Conservation (phyloP, 2,329 filamentous ascomycete species). For the Cercospora janseana region DNA sequence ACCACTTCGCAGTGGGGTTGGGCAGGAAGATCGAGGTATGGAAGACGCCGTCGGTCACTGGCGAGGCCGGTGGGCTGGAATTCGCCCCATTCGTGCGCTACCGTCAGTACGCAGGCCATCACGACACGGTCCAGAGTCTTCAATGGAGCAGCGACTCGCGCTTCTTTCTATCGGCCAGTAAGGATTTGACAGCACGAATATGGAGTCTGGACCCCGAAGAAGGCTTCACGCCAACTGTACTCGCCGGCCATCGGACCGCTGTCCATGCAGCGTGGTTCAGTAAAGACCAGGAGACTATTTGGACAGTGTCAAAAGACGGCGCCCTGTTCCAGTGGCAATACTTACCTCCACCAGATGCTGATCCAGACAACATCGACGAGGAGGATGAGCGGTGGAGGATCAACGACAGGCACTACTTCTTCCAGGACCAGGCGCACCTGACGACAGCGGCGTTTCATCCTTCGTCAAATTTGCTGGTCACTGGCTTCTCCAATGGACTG, state of each 20-base stretch:
- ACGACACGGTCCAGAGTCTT: slow-evolving; percentile 79
- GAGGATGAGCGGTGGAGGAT: slow-evolving; percentile 84
- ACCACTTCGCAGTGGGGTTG: slow-evolving; percentile 84
- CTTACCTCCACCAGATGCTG: slow-evolving; percentile 54
- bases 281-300: slow-evolving; percentile 89
- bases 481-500: slow-evolving; percentile 89
- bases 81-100: slow-evolving; percentile 93
- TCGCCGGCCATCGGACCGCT: slow-evolving; percentile 86
- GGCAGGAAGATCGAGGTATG: slow-evolving; percentile 90
- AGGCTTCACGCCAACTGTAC: slow-evolving; percentile 81
- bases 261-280: slow-evolving; percentile 98
- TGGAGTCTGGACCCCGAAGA: slow-evolving; percentile 90
- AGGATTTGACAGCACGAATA: slow-evolving; percentile 87
- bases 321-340: slow-evolving; percentile 94
- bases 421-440: slow-evolving; percentile 83
- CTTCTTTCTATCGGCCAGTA: slow-evolving; percentile 90
- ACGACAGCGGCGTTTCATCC: slow-evolving; percentile 90
- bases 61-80: slow-evolving; percentile 77
- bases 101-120: slow-evolving; percentile 81
- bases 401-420: slow-evolving; percentile 86
- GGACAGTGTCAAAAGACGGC: slow-evolving; percentile 96
- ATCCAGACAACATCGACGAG: slow-evolving; percentile 54
- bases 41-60: slow-evolving; percentile 81
- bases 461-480: slow-evolving; percentile 85
- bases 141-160: slow-evolving; percentile 96